A percentile compares a stretch with the other conserved stretches of the same genome.
Evolutionary conservation across 805 yeast genomes (phyloP).

Genomic region (Candida tammaniensis): DNA sequence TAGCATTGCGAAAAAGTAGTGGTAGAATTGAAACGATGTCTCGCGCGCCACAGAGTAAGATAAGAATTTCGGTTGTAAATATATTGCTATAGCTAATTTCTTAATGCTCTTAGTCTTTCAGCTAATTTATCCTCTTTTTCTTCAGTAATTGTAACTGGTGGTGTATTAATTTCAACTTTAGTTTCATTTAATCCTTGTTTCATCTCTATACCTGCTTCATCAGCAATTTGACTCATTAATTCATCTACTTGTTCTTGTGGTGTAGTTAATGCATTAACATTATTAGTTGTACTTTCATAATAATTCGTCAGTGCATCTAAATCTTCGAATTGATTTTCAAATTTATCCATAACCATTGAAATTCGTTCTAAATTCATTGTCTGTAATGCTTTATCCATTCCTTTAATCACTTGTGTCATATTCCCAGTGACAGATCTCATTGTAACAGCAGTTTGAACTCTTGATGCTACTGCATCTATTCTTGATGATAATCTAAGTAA

Average conservation of each 20-base stretch:
- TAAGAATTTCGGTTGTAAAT: too few species aligned
- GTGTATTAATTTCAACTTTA: slow-evolving; percentile 43
- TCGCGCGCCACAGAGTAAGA: too few species aligned
- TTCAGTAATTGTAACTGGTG: slow-evolving; percentile 45
- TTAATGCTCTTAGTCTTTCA: slow-evolving; percentile 82
- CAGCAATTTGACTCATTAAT: slow-evolving; percentile 88
- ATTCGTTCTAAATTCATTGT: slow-evolving; percentile 93
- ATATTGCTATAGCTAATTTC: slow-evolving; percentile 37
- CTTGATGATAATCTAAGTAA: slow-evolving; percentile 79
- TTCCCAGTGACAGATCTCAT: slow-evolving; percentile 94
- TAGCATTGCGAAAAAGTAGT: neutral
- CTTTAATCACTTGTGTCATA: slow-evolving; percentile 88
- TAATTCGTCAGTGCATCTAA: slow-evolving; percentile 90
- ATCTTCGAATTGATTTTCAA: slow-evolving; percentile 94
- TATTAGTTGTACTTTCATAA: slow-evolving; percentile 86
- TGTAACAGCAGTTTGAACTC: slow-evolving; percentile 97
- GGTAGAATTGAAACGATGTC: neutral
- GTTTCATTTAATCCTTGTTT: slow-evolving; percentile 78
- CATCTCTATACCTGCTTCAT: slow-evolving; percentile 94
- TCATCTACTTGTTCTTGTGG: slow-evolving; percentile 96
- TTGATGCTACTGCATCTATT: slow-evolving; percentile 91
- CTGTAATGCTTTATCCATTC: slow-evolving; percentile 95
- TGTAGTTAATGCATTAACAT: slow-evolving; percentile 82
- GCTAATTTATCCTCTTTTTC: slow-evolving; percentile 87
- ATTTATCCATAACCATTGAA: slow-evolving; percentile 94